Evolutionary conservation across 139 green algal species (phyloP), one percentile per base, ranked within the genome.

Genomic region (Nannochloris sp.): DNA sequence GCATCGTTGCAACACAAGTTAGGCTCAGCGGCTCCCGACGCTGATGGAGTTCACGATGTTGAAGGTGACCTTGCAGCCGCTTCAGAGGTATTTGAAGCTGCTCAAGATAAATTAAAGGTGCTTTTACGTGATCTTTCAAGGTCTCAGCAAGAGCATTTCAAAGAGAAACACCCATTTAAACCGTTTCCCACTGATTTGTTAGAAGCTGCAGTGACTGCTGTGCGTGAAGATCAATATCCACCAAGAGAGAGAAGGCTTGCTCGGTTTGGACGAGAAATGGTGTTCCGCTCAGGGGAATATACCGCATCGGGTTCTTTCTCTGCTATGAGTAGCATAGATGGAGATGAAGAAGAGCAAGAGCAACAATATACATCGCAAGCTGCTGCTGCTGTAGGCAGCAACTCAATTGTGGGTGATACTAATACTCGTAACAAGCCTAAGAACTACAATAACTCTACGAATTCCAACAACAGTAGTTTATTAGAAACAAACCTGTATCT

Each of bases 181-280:
- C 75, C 78, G 29, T 85, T 85, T 58, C 78, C 78, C 2, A 60
- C 72, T 0, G 65, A 54, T 23, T 15, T 48, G 3, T 60, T 85
- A 31, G 78, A 85, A 51, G 57, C 62, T 25, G 75, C 78, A 6
- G 76, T 85, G 53, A 29, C 54, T 14, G 54, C 60, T 4, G 56
- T 82, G 3, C 76, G 67, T 25, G 23, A 60, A 33, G 45, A 67
- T 3, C 6, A 34, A 10, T 75, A 72, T 59, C 47, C 59, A 0
- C 27, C 15, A 2, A 39, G 12, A 1, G 51, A 83, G 55, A 45
- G 42, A 19, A 30, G 37, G 31, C 60, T 82, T 30, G 31, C 57
- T 8, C 51, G 57, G 33, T 77, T 77, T 72, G 70, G 70, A 12
- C 54, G 70, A 3, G 70, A 77, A 29, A 61, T 73, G 29, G 61